phyloP scores from a whole-genome alignment of 2,329 filamentous ascomycete species.

The Aciculosporium take region DNA sequence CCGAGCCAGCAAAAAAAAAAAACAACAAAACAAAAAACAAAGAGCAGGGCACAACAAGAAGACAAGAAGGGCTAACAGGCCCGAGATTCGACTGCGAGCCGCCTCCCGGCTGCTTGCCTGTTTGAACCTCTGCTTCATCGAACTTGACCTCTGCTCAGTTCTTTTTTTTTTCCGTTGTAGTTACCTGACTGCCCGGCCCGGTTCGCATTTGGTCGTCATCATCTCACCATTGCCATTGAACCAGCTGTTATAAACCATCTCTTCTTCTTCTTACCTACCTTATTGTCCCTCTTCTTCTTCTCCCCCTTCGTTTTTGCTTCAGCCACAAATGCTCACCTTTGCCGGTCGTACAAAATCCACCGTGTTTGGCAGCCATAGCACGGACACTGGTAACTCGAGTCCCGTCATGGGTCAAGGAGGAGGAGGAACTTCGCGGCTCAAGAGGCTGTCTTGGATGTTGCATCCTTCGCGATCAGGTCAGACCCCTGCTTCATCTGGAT shows the following conservation, averaged over 20 bases:
- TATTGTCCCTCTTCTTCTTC: neutral
- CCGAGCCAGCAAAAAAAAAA: neutral
- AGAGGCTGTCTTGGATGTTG: constrained; percentile 8
- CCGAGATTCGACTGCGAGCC: neutral
- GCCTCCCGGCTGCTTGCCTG: neutral
- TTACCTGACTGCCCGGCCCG: neutral
- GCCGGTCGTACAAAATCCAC: constrained; percentile 5
- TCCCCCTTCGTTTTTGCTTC: neutral
- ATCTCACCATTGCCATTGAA: neutral
- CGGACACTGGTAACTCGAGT: neutral
- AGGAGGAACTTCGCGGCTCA: constrained; percentile 4
- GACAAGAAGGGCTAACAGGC: neutral
- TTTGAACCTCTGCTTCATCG: neutral
- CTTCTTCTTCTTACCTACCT: neutral
- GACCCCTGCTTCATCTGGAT: constrained; percentile 29
- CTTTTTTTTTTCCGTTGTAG: neutral
- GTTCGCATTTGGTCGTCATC: neutral
- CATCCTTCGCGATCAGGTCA: constrained; percentile 12
- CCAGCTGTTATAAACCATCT: neutral
- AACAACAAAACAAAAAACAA: neutral
- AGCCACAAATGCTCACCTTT: constrained; percentile 7
- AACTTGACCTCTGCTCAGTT: neutral
- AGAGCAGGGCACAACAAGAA: neutral
- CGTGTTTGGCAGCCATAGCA: constrained; percentile 6
- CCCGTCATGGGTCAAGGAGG: constrained; percentile 3